Evolutionary conservation across 805 yeast species (phyloP), one percentile per base, ranked within the genome.

Genomic region (Zygoascus tannicola): DNA sequence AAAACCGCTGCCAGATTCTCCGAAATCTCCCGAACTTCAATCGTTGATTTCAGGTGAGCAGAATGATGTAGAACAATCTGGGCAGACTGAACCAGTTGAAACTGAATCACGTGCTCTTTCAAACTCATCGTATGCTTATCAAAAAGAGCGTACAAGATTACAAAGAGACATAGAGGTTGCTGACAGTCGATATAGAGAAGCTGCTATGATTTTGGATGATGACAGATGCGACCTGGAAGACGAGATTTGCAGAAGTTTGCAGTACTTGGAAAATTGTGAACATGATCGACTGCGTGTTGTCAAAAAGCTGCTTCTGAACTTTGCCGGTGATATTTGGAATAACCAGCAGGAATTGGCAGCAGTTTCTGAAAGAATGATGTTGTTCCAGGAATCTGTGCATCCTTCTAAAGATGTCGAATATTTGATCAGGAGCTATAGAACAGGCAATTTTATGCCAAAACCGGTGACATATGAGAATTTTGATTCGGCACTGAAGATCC

Each of bases 261-360:
- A 78, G 2, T 80, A 76, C 55, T 73, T 84, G 79, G 85, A 83
- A 57, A 74, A 75, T 54, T 81, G 86, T 59, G 94, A 84, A 61
- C 59, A 73, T 18, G 90, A 82, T 58, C 68, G 94, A 53, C 63
- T 79, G 43, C 69, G 69, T 43, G 87, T 85, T 0, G 58, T 83
- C 37, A 79, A 81, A 55, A 77, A 76, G 50, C 86, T 76, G 1
- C 71, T 81, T 12, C 63, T 69, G 41, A 87, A 81, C 54, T 80
- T 78, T 53, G 66, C 80, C 22, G 68, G 77, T 1, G 66, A 76
- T 7, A 68, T 79, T 38, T 65, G 79, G 26, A 69, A 68, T 22
- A 46, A 42, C 19, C 22, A 46, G 51, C 72, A 69, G 43, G 40
- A 43, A 21, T 8, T 50, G 4, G 36, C 34, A 26, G 35, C 19